A percentile compares a stretch with the other conserved stretches of the same genome.
Evolutionary conservation across 345 rosid species (phyloP).

Genomic region (Pistacia integerrima): DNA sequence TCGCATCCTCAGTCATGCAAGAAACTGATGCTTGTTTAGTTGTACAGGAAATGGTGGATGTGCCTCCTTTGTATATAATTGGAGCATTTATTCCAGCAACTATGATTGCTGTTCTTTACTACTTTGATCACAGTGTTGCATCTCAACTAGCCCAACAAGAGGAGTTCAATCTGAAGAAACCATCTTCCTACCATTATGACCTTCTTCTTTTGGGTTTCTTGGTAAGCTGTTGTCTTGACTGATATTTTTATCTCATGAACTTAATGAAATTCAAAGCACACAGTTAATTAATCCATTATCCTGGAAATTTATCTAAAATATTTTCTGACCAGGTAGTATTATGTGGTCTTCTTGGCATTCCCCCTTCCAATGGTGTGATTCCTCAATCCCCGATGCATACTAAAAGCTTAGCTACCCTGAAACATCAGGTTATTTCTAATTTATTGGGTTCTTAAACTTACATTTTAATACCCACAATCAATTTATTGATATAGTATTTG

Average conservation of each 20-base stretch:
- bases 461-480: background rate
- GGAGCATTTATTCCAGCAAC: conserved; percentile 72
- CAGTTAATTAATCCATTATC: background rate
- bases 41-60: conserved; percentile 55
- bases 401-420: conserved; percentile 88
- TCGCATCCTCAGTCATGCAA: conserved; percentile 11
- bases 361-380: conserved; percentile 96
- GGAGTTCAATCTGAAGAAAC: conserved; percentile 69
- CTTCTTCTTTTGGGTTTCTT: conserved; percentile 61
- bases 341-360: conserved; percentile 94
- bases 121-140: conserved; percentile 72
- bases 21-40: conserved; percentile 18
- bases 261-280: background rate
- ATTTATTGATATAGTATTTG: too few relatives aligned
- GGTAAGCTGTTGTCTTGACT: conserved; percentile 30
- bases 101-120: conserved; percentile 68
- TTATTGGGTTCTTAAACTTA: conserved; percentile 1
- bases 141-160: conserved; percentile 67
- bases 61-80: conserved; percentile 57
- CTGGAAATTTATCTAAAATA: background rate
- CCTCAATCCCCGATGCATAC: conserved; percentile 99
- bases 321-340: conserved; percentile 56
- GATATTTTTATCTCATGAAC: conserved; percentile 1
- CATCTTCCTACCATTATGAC: conserved; percentile 62
- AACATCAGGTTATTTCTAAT: conserved; percentile 68